Conservation (phyloP, 1,284 basidiomycete genomes). For the Fomitopsis schrenkii region DNA sequence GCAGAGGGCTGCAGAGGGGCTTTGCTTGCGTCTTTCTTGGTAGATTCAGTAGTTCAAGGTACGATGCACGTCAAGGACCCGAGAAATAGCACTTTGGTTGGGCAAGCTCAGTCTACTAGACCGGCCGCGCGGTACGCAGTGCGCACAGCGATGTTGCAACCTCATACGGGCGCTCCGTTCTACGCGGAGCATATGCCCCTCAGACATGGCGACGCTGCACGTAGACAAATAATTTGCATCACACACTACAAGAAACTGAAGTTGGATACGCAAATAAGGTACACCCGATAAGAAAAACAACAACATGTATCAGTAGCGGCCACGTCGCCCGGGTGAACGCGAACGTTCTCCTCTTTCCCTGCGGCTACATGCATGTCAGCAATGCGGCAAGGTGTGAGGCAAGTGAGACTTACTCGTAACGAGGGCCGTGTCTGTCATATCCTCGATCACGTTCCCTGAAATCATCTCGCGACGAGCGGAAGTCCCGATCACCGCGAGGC, state of each 20-base stretch:
- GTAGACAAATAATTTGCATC: background rate
- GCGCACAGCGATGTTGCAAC: too few relatives aligned
- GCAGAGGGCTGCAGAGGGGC: too few relatives aligned
- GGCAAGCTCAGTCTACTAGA: too few relatives aligned
- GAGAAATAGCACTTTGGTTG: too few relatives aligned
- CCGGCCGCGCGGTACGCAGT: too few relatives aligned
- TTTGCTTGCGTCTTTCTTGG: too few relatives aligned
- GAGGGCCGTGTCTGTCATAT: slow-evolving; percentile 65
- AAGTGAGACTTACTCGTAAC: slow-evolving; percentile 64
- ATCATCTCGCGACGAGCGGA: slow-evolving; percentile 53
- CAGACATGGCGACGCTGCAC: background rate
- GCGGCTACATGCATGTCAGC: slow-evolving; percentile 16
- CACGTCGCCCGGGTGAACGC: slow-evolving; percentile 62
- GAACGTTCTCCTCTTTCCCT: slow-evolving; percentile 59
- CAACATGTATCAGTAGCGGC: slow-evolving; percentile 51
- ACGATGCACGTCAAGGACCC: too few relatives aligned
- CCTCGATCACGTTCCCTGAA: slow-evolving; percentile 67
- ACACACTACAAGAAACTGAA: background rate
- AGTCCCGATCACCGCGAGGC: slow-evolving; percentile 43
- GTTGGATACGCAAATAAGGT: background rate
- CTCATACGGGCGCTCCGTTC: background rate
- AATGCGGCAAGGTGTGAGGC: background rate
- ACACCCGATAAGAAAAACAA: background rate
- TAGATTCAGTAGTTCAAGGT: too few relatives aligned
- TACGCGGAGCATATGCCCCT: background rate